These are phyloP conservation scores for Bjerkandera adusta DNA, from an alignment of 1,284 basidiomycete species.

Conservation along the genomic window DNA sequence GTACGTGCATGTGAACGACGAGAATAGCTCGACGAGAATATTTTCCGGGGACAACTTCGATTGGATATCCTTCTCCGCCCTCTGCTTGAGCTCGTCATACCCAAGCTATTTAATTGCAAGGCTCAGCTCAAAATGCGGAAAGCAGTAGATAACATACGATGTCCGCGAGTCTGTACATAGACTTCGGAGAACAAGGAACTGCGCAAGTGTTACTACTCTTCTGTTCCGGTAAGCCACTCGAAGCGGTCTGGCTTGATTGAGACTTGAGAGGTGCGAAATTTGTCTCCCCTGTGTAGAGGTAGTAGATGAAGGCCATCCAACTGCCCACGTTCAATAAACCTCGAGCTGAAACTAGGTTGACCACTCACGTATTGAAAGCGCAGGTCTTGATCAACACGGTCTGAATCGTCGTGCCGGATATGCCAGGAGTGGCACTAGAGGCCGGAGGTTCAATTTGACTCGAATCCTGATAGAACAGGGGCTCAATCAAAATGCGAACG, in stretches of 20 bases:
- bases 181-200: conserved; percentile 15
- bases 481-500: too few relatives aligned
- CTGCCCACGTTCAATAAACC: conserved; percentile 16
- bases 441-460: too few relatives aligned
- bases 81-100: conserved; percentile 13
- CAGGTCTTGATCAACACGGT: too few relatives aligned
- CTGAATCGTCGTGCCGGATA: too few relatives aligned
- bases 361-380: too few relatives aligned
- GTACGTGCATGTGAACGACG: conserved; percentile 15
- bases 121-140: neutral
- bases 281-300: conserved; percentile 19
- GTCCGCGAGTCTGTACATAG: conserved; percentile 17
- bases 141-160: conserved; percentile 2
- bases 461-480: too few relatives aligned
- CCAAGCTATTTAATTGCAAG: conserved; percentile 14
- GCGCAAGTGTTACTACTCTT: neutral
- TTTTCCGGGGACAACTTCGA: conserved; percentile 15
- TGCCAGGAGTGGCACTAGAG: too few relatives aligned
- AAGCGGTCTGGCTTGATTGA: neutral
- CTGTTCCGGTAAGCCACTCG: neutral
- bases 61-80: conserved; percentile 13
- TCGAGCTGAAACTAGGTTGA: too few relatives aligned
- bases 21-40: conserved; percentile 21
- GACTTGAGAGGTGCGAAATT: conserved; percentile 22
- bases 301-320: conserved; percentile 22